A percentile compares a stretch with the other conserved stretches of the same genome.
Conservation (phyloP, 202 grass and related monocot species). For the Alloteropsis angusta region DNA sequence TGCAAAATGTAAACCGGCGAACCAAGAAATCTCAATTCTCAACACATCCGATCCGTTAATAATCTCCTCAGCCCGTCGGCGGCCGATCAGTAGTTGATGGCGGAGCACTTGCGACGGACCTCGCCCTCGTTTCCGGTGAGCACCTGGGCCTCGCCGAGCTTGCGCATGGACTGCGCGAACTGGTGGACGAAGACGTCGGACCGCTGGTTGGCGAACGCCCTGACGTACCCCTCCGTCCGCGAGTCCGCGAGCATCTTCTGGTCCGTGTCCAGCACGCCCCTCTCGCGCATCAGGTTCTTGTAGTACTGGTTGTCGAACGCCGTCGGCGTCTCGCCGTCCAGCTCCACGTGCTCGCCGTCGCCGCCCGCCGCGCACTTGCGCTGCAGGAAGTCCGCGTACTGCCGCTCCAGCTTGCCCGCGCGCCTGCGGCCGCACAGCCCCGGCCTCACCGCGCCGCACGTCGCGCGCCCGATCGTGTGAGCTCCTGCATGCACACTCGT, state of each 20-base stretch:
- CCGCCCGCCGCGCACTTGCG: conserved; percentile 40
- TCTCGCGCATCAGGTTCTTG: conserved; percentile 47
- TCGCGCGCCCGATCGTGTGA: conserved; percentile 49
- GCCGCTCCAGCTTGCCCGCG: conserved; percentile 7
- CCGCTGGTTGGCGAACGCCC: conserved; percentile 2
- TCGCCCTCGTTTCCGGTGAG: conserved; percentile 65
- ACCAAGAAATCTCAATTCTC: neutral
- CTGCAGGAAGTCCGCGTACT: conserved; percentile 48
- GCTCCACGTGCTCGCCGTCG: conserved; percentile 39
- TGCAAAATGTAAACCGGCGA: neutral
- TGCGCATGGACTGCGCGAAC: conserved; percentile 71
- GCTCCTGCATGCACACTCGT: neutral
- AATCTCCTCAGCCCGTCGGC: neutral
- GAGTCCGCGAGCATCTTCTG: conserved; percentile 54
- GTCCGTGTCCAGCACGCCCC: conserved; percentile 63
- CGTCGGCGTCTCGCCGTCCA: conserved; percentile 61
- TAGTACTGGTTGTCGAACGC: conserved; percentile 63
- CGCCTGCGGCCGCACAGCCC: conserved; percentile 23
- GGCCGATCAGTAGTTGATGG: conserved; percentile 17
- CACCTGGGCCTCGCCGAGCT: conserved; percentile 52
- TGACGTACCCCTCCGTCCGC: conserved; percentile 32
- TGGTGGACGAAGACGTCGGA: conserved; percentile 28
- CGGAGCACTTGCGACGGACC: conserved; percentile 66
- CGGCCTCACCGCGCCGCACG: conserved; percentile 41
- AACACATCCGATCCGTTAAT: neutral